Conservation (phyloP, 306 rosid species). For the Cicer yamashitae region DNA sequence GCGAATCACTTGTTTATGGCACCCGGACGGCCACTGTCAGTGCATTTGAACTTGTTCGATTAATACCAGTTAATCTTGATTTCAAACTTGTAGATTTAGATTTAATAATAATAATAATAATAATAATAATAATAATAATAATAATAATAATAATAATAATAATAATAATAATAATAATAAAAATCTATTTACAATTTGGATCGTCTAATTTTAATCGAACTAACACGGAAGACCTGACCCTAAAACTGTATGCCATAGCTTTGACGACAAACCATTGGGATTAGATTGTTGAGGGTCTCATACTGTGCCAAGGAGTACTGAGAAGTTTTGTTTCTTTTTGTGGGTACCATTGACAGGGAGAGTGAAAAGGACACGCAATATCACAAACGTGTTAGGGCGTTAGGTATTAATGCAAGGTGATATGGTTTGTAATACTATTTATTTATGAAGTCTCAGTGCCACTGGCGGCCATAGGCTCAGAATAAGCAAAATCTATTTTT, state of each 20-base stretch:
- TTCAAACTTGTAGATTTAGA: too few relatives aligned
- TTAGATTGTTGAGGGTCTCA: slow-evolving; percentile 37
- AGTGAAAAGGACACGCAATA: slow-evolving; percentile 47
- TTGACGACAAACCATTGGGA: too few relatives aligned
- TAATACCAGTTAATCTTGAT: too few relatives aligned
- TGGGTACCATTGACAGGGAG: slow-evolving; percentile 32
- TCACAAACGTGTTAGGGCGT: slow-evolving; percentile 28
- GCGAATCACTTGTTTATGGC: slow-evolving; percentile 45
- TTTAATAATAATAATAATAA: too few relatives aligned
- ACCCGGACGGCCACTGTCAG: slow-evolving; percentile 10
- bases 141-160: too few relatives aligned
- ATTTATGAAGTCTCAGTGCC: not conserved
- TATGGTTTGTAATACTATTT: slow-evolving; percentile 11
- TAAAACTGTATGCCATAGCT: too few relatives aligned
- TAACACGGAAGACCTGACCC: too few relatives aligned
- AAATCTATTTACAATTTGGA: too few relatives aligned
- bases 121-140: too few relatives aligned
- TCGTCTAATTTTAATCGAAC: too few relatives aligned
- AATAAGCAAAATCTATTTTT: not conserved
- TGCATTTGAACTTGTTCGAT: too few relatives aligned
- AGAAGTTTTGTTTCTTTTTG: slow-evolving; percentile 38
- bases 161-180: too few relatives aligned
- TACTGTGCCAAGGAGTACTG: slow-evolving; percentile 37
- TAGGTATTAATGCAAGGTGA: slow-evolving; percentile 21
- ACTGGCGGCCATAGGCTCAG: not conserved